Evolutionary conservation across 768 basidiomycete species (phyloP), one percentile per base, ranked within the genome.

Genomic region (Boletellus ananiceps): DNA sequence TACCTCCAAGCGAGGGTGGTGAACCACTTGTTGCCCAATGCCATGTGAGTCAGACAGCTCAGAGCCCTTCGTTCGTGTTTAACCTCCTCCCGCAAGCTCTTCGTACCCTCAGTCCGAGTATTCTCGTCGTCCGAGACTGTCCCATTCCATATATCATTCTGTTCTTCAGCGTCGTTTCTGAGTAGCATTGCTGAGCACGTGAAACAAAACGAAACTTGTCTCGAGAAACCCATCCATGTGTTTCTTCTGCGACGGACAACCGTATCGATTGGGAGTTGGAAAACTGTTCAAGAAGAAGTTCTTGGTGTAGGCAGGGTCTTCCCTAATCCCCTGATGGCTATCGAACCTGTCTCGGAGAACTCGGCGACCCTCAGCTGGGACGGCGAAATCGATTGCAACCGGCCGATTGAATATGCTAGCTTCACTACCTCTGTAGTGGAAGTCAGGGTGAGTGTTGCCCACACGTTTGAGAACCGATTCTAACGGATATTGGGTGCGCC

Each of bases 61-160:
- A 34, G 14, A 14, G 5, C 25, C 27, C 8, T 16, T 42, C 33
- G 11, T 19, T 1, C 3, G 31, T 36, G 35, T 2, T 14, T 47
- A 48, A 57, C 15, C 36, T 43, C 15, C 35, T 35, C 12, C 40
- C 32, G 14, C 55, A 37, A 86, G 85, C 63, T 86, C 16, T 82
- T 85, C 59, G 65, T 86, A 16, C 85, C 85, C 16, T 72, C 74
- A 3, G 76, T 75, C 7, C 77, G 81, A 46, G 75, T 83, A 15
- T 87, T 78, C 65, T 74, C 76, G 6, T 47, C 82, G 16, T 59
- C 68, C 2, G 82, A 85, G 48, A 70, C 64, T 7, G 81, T 87
- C 14, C 83, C 84, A 1, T 83, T 86, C 64, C 82, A 85, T 57
- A 56, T 87, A 34, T 83, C 84, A 50, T 68, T 87, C 18, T 72